Conservation (phyloP, 495 filamentous ascomycete species). For the Gamarada debralockiae region DNA sequence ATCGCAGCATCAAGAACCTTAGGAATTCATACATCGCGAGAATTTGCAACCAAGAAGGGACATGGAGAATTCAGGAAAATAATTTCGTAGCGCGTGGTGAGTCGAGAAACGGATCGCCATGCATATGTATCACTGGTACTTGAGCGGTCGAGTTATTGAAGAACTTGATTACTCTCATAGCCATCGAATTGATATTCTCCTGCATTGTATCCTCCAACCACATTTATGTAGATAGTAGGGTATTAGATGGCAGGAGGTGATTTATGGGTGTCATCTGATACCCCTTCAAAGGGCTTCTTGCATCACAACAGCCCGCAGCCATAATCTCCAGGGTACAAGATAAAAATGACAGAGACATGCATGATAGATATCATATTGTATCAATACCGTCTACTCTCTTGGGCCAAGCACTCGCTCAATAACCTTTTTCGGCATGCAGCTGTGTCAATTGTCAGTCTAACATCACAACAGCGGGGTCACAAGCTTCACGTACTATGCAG, state of each 20-base stretch:
- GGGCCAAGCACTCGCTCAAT: constrained; percentile 48
- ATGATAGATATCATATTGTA: no score
- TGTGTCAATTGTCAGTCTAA: constrained; percentile 19
- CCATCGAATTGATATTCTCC: constrained; percentile 52
- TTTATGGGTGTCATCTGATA: no score
- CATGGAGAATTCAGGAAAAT: no score
- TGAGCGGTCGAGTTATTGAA: constrained; percentile 11
- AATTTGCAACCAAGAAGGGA: no score
- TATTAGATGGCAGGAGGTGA: constrained; percentile 77
- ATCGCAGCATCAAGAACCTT: no score
- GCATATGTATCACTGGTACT: constrained; percentile 7
- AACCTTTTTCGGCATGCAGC: constrained; percentile 72
- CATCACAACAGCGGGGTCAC: neutral
- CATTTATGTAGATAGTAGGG: constrained; percentile 44
- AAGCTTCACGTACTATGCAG: constrained; percentile 65
- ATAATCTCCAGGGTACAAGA: no score
- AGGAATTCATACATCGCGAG: no score
- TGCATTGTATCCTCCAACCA: constrained; percentile 70
- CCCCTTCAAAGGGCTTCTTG: no score
- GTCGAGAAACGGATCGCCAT: no score
- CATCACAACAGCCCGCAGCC: no score
- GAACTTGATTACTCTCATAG: constrained; percentile 15
- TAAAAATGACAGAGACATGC: no score
- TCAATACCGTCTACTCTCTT: neutral
- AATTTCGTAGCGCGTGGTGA: no score